These are phyloP conservation scores for Microsporum ferrugineum DNA, from an alignment of 2,329 filamentous ascomycete genomes.

Conservation along the genomic window DNA sequence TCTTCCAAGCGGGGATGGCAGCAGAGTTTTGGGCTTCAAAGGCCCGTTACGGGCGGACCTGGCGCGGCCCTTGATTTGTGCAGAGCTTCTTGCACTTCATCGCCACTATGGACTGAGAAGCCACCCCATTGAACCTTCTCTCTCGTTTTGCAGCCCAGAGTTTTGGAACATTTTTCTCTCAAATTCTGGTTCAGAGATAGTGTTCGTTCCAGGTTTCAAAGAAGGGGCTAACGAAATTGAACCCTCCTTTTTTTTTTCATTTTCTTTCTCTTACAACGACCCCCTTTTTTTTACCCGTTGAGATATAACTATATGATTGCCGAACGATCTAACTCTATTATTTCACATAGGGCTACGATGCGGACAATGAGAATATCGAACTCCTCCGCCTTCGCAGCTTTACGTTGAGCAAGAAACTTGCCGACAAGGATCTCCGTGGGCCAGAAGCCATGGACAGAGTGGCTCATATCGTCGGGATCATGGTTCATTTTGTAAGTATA, in stretches of 20 bases:
- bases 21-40: neutral
- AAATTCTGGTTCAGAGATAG: slow-evolving; percentile 5
- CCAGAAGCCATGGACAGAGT: slow-evolving; percentile 55
- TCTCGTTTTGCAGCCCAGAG: slow-evolving; percentile 4
- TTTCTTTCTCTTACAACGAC: neutral
- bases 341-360: slow-evolving; percentile 53
- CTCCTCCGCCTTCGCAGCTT: slow-evolving; percentile 72
- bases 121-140: neutral
- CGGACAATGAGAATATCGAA: slow-evolving; percentile 65
- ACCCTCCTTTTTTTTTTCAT: neutral
- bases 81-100: neutral
- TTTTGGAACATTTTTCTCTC: slow-evolving; percentile 3
- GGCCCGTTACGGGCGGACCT: slow-evolving; percentile 4
- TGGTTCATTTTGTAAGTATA: slow-evolving; percentile 67
- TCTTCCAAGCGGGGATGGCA: neutral
- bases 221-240: neutral
- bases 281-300: neutral
- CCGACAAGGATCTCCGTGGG: slow-evolving; percentile 53
- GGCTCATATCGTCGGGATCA: slow-evolving; percentile 50
- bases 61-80: slow-evolving; percentile 2
- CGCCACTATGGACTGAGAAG: neutral
- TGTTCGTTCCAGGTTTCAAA: neutral
- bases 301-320: neutral
- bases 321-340: neutral
- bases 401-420: slow-evolving; percentile 56